Conservation (phyloP, 805 yeast species). For the Myxozyma sirexii region DNA sequence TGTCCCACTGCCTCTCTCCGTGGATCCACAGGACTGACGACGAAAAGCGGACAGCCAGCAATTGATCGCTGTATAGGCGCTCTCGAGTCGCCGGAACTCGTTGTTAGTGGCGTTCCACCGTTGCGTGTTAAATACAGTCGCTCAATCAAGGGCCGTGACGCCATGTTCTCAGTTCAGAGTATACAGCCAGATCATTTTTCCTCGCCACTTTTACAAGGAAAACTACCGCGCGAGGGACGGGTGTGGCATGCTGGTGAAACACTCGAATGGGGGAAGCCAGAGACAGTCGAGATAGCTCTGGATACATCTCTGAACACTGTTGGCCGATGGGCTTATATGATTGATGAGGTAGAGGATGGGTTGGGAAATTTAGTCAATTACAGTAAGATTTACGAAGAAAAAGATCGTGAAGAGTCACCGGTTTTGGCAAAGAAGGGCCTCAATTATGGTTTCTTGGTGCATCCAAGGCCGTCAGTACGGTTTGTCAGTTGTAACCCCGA, state of each 20-base stretch:
- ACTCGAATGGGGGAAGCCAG: conserved; percentile 44
- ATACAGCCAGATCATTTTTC: conserved; percentile 31
- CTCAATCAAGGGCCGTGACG: conserved; percentile 38
- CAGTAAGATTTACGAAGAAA: conserved; percentile 29
- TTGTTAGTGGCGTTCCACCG: conserved; percentile 79
- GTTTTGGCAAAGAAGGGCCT: conserved; percentile 45
- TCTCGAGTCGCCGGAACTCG: conserved; percentile 54
- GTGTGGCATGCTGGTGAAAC: conserved; percentile 33
- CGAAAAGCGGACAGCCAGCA: conserved; percentile 37
- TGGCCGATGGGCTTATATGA: conserved; percentile 60
- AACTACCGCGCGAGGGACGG: conserved; percentile 22
- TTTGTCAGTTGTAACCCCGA: conserved; percentile 43
- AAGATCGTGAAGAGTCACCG: conserved; percentile 38
- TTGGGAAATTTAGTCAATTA: conserved; percentile 58
- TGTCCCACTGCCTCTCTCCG: conserved; percentile 75
- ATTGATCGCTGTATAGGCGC: conserved; percentile 67
- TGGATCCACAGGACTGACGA: conserved; percentile 34
- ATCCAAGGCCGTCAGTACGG: conserved; percentile 57
- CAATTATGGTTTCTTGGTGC: conserved; percentile 53
- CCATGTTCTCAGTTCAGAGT: conserved; percentile 35
- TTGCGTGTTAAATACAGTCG: conserved; percentile 56
- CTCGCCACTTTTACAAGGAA: conserved; percentile 38
- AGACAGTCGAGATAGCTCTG: conserved; percentile 48
- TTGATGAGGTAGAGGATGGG: conserved; percentile 65
- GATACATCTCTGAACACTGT: conserved; percentile 48